These are phyloP conservation scores for Neospora caninum DNA, from an alignment of 169 alveolate species.

Conservation along the genomic window DNA sequence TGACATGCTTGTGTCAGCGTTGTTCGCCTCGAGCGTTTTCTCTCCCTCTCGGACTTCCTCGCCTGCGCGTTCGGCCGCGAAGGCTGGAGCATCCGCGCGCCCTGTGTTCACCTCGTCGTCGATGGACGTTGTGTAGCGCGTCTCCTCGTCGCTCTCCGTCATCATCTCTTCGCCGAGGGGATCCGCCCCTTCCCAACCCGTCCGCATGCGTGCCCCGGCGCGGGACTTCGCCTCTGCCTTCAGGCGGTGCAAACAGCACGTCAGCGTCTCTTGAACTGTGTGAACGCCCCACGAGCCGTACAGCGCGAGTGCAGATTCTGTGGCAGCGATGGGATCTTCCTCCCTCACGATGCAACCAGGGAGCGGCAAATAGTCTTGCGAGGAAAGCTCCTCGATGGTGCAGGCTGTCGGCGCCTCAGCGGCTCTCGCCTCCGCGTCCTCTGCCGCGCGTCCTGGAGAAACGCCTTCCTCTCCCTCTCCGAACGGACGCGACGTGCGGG, in stretches of 20 bases:
- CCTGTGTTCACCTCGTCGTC: not conserved
- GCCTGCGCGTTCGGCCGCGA: not conserved
- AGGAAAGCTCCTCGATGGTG: not conserved
- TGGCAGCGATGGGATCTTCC: conserved; percentile 6
- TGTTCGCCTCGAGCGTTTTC: too few relatives aligned
- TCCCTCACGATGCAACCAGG: conserved; percentile 3
- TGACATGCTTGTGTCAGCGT: too few relatives aligned
- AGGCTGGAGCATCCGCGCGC: too few relatives aligned
- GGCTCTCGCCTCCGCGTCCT: too few relatives aligned
- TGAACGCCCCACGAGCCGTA: not conserved
- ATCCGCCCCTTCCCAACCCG: not conserved
- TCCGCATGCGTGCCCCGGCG: not conserved
- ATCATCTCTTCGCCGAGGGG: not conserved
- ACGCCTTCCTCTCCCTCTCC: too few relatives aligned
- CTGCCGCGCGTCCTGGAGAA: too few relatives aligned
- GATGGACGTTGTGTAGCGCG: not conserved
- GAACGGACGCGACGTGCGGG: too few relatives aligned
- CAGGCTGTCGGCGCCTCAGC: not conserved
- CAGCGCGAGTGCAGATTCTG: conserved; percentile 20
- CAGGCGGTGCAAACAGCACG: conserved; percentile 30
- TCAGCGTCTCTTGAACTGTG: not conserved
- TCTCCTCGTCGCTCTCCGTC: not conserved
- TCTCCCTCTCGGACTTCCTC: not conserved
- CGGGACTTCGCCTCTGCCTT: not conserved
- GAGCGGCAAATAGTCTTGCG: not conserved